Conservation (phyloP, 83 land plant species). For the Isoetes engelmannii region DNA sequence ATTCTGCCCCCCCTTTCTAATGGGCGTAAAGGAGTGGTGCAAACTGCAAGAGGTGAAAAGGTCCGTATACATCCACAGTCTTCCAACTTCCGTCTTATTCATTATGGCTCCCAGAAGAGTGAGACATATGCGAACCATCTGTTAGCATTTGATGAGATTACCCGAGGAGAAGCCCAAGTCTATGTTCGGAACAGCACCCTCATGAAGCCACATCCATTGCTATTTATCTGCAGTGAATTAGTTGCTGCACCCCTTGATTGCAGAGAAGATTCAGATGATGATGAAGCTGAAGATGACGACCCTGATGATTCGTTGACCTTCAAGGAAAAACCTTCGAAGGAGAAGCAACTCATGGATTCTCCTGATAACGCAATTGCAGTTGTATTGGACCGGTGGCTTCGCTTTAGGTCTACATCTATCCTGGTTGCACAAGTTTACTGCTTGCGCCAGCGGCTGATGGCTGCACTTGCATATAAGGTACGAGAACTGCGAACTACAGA, state of each 20-base stretch:
- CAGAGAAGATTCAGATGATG: constrained; percentile 22
- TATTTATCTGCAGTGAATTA: constrained; percentile 72
- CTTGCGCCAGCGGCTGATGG: constrained; percentile 66
- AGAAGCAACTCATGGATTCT: constrained; percentile 52
- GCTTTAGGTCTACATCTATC: constrained; percentile 64
- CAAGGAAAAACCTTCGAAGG: background rate
- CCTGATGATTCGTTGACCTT: background rate
- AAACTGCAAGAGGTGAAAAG: constrained; percentile 68
- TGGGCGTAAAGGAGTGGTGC: constrained; percentile 46
- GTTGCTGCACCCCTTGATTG: constrained; percentile 60
- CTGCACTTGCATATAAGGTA: constrained; percentile 77
- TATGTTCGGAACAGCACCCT: constrained; percentile 62
- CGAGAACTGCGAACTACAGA: background rate
- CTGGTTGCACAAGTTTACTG: constrained; percentile 84
- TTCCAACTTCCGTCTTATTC: constrained; percentile 32
- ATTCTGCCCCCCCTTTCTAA: constrained; percentile 47
- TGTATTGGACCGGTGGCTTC: constrained; percentile 76
- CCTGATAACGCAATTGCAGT: constrained; percentile 57
- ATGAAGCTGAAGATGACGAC: constrained; percentile 40
- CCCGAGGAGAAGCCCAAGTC: constrained; percentile 74
- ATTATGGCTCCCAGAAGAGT: constrained; percentile 16
- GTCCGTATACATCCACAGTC: constrained; percentile 83
- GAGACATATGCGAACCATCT: constrained; percentile 33
- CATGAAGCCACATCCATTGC: constrained; percentile 68
- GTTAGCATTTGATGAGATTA: constrained; percentile 75